Base-by-base conservation (phyloP, 169 alveolate species). In the Eimeria brunetti region DNA sequence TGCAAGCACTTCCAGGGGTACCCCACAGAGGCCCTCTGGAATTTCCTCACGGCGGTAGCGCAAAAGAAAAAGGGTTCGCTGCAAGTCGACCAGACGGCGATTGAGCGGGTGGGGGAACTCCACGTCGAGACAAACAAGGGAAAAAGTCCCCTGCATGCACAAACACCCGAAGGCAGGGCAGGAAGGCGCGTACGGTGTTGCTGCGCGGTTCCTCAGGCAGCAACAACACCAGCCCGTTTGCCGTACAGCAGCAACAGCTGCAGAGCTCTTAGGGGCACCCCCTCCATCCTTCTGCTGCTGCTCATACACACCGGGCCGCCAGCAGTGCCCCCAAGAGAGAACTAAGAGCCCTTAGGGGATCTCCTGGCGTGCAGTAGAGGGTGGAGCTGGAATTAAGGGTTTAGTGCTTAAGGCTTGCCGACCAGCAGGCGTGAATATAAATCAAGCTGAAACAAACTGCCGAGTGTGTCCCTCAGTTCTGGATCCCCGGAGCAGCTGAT, bases 81-180 rank as follows among this genome's bases (percentile, higher is more conserved):
- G 51, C 41, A 83, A 44, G 38, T 80, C 85, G 44, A 51, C 49
- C 58, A 94, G 73, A 4, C 89, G 69, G 46, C 75, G 73, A 46
- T 94, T 94, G 58, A 88, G 85, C 27, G 96, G 96, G 38, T 88
- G 83, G 24, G 49, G 83, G 58, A 88, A 94, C 78, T 94, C 96
- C 51, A 94, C 90, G 33, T 94, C 84, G 53, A 94, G 67, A 85
- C 92, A 88, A 36, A 94, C 96, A 12, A 94, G 89, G n/a, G 92
- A 78, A 51, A 94, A 94, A 30, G 78, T 30, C n/a, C 96, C 96
- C 96, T 94, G 88, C 69, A 36, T 53, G 38, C 41, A 18, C 76
- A 36, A 0, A 22, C 91, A 56, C 36, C 62, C 41, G 36, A 33
- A 53, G 38, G 12, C 73, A 36, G 56, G 78, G 24, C 38, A 83